Evolutionary conservation across 2,329 filamentous ascomycete genomes (phyloP).

Genomic region (Thyridium curvatum): DNA sequence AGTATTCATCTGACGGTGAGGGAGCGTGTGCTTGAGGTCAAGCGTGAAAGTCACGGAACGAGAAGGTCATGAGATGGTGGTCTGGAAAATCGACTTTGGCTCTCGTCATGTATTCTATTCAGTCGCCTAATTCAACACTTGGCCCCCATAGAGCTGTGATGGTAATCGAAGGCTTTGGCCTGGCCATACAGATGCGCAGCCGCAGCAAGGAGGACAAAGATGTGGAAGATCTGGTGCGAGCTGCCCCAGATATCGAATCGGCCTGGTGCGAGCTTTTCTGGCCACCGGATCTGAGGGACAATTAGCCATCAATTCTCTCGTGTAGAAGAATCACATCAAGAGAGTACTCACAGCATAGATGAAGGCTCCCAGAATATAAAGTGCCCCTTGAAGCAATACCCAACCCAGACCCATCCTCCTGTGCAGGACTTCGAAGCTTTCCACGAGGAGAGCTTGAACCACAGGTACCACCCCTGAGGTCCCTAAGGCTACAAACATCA

Average conservation of each 20-base stretch:
- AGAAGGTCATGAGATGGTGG: too few relatives aligned
- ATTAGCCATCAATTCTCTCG: slow-evolving; percentile 7
- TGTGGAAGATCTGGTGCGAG: slow-evolving; percentile 94
- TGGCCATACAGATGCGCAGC: slow-evolving; percentile 75
- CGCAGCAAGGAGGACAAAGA: slow-evolving; percentile 79
- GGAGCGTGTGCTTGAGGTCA: too few relatives aligned
- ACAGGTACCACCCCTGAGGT: slow-evolving; percentile 79
- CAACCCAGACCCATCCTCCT: slow-evolving; percentile 73
- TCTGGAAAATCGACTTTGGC: too few relatives aligned
- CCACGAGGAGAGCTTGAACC: slow-evolving; percentile 64
- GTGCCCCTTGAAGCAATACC: slow-evolving; percentile 69
- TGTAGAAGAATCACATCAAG: not conserved
- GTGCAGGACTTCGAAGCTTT: slow-evolving; percentile 61
- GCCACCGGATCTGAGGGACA: slow-evolving; percentile 59
- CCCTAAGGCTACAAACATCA: slow-evolving; percentile 86
- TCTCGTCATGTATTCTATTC: too few relatives aligned
- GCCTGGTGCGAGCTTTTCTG: slow-evolving; percentile 73
- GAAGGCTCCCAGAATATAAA: slow-evolving; percentile 82
- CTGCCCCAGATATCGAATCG: slow-evolving; percentile 85
- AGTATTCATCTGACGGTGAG: too few relatives aligned
- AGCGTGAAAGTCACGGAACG: too few relatives aligned
- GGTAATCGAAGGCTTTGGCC: slow-evolving; percentile 77
- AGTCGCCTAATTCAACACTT: slow-evolving; percentile 29
- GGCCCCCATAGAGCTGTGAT: slow-evolving; percentile 57
- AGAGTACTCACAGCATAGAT: slow-evolving; percentile 68